Conservation (phyloP, 2,329 filamentous ascomycete genomes). For the Chaetomium strumarium region DNA sequence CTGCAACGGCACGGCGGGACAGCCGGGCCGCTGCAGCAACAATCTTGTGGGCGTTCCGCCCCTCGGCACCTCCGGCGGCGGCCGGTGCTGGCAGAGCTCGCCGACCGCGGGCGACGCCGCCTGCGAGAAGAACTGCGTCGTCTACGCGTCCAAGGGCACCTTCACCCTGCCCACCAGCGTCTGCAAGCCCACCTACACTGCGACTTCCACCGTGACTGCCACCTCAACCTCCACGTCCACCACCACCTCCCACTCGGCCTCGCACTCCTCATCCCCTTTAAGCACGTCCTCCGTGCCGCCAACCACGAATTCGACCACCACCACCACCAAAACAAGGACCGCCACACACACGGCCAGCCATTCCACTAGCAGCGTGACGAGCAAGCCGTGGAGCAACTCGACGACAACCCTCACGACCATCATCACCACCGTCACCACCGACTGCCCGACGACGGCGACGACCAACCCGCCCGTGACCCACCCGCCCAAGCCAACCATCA, state of each 20-base stretch:
- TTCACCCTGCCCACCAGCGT: constrained; percentile 30
- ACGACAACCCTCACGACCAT: background rate
- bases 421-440: no score
- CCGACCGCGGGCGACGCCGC: constrained; percentile 38
- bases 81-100: constrained; percentile 37
- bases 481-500: background rate
- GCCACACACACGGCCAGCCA: background rate
- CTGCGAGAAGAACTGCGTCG: constrained; percentile 45
- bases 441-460: no score
- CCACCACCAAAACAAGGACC: background rate
- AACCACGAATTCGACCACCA: background rate
- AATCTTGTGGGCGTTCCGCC: constrained; percentile 41
- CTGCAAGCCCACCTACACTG: constrained; percentile 29
- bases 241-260: background rate
- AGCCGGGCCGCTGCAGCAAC: constrained; percentile 39
- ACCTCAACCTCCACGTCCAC: constrained; percentile 14
- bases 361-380: background rate
- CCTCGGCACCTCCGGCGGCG: constrained; percentile 29
- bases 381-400: background rate
- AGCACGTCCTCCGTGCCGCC: background rate
- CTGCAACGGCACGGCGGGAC: constrained; percentile 36
- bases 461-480: no score
- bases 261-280: background rate
- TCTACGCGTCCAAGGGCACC: constrained; percentile 31
- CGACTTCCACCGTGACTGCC: constrained; percentile 8